Evolutionary conservation across 1,139 yeast genomes (phyloP), one percentile per base, ranked within the genome.

Genomic region (Magnusiomyces suaveolens): DNA sequence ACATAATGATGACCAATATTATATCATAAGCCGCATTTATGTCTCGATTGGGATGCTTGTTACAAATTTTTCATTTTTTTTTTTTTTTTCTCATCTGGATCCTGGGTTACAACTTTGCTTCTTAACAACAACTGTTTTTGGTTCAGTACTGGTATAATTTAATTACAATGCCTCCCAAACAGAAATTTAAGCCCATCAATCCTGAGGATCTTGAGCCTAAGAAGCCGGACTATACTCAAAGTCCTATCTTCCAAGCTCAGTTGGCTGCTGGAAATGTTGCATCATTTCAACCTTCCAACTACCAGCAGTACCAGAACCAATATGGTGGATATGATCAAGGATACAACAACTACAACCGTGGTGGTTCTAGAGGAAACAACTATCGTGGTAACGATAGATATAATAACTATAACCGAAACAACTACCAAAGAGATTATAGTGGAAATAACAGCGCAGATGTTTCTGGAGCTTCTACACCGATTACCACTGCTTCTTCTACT

Each of bases 401-500:
- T 29, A 49, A 49, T 21, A 29, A 29, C 12, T 29, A 29, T 29
- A 47, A 48, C 38, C 43, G 48, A 23, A 46, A 36, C 41, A 52
- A 46, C 20, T 20, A 46, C 24, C 32, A 44, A 16, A 46, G 48
- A 46, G 38, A 48, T 38, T 48, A 36, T 38, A 48, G 32, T 14
- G 32, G n/a, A 14, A 24, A 26, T 25, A 26, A 50, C 52, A 33
- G 52, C 29, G 26, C 51, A 16, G 41, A 52, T 48, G 26, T 38
- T 29, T 38, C 47, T 38, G 53, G 56, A 21, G 46, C 51, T 18
- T 50, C n/a, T 25, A 51, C 56, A 16, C 53, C 53, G 21, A 25
- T 43, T 10, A 54, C 51, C 25, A 44, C 53, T 6, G 33, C 41
- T 32, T 69, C 78, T 2, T 81, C 87, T 1, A 76, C 88, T 24